Evolutionary conservation across 2,329 filamentous ascomycete genomes (phyloP), one percentile per base, ranked within the genome.

Genomic region (Tolypocladium pustulatum): DNA sequence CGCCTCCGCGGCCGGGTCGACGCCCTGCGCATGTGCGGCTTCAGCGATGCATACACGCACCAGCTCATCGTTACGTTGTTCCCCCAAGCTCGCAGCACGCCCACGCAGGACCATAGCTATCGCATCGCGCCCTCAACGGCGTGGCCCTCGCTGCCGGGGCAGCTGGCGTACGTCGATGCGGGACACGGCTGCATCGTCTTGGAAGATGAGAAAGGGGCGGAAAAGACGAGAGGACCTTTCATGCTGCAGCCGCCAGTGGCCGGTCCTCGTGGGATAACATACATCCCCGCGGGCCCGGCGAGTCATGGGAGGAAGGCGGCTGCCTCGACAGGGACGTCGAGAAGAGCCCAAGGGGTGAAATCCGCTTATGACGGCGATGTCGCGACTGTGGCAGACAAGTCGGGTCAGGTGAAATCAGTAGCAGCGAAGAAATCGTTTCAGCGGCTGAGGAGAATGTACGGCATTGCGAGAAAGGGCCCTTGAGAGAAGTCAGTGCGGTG

Each of bases 21-120:
- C 38, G 70, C 71, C 0, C 59, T 71, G 8, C 69, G 74, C 22
- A 68, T 76, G 58, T 72, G 68, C 27, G 74, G 74, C 2, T 75
- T 76, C 60, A 66, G 63, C 59, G 66, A 72, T 15, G 15, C 54
- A 0, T 74, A 72, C 60, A 68, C 69, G 0, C 58, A 64, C 32
- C 59, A 57, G 10, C 63, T 74, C 32, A 57, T 72, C 13, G 55
- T 62, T 17, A 62, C 64, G 0, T 36, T 74, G 8, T 72, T 73
- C 43, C 62, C 65, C 0, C n/a, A 57, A 1, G 20, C 49, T 8
- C 22, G 25, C 25, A 20, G 27, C 17, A 8, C 5, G 7, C 38
- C 62, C 8, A 27, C 46, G 5, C 56, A 20, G 13, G 51, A 51
- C 0, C 64, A 68, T 27, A 56, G 65, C 10, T 72, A 71, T 17